phyloP scores from a whole-genome alignment of 441 rosid species.

The Hura crepitans region DNA sequence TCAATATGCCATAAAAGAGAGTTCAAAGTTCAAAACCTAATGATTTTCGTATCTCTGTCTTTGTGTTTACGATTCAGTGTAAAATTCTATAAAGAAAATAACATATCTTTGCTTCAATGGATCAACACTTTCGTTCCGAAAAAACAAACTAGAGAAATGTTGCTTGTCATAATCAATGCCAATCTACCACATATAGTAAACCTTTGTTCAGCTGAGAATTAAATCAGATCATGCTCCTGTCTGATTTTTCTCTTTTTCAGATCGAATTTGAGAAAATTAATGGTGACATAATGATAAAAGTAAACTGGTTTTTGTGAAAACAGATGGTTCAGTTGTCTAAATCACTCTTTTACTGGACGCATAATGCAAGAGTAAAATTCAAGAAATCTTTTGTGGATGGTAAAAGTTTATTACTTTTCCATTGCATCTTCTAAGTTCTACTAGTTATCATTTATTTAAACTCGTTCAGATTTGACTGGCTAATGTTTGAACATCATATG shows the following conservation, averaged over 20 bases:
- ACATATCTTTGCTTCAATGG: neutral
- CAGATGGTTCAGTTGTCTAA: neutral
- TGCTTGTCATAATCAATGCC: neutral
- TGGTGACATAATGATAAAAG: neutral
- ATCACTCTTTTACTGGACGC: neutral
- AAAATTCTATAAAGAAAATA: slow-evolving; percentile 3
- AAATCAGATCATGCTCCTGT: neutral
- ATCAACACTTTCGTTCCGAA: neutral
- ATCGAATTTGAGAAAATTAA: too few relatives aligned
- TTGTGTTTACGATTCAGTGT: neutral
- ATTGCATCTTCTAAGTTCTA: too few relatives aligned
- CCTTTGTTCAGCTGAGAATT: neutral
- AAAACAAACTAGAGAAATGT: neutral
- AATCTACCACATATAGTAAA: neutral
- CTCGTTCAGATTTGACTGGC: too few relatives aligned
- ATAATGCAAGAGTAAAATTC: neutral
- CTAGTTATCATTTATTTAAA: too few relatives aligned
- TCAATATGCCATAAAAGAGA: slow-evolving; percentile 6
- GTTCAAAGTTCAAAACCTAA: slow-evolving; percentile 19
- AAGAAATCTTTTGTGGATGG: too few relatives aligned
- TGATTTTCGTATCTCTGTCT: slow-evolving; percentile 31
- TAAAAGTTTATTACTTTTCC: too few relatives aligned
- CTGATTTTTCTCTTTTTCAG: too few relatives aligned
- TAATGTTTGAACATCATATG: too few relatives aligned
- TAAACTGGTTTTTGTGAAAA: neutral